Base-by-base conservation (phyloP, 2,329 filamentous ascomycete genomes). In the Hymenoscyphus infarciens region DNA sequence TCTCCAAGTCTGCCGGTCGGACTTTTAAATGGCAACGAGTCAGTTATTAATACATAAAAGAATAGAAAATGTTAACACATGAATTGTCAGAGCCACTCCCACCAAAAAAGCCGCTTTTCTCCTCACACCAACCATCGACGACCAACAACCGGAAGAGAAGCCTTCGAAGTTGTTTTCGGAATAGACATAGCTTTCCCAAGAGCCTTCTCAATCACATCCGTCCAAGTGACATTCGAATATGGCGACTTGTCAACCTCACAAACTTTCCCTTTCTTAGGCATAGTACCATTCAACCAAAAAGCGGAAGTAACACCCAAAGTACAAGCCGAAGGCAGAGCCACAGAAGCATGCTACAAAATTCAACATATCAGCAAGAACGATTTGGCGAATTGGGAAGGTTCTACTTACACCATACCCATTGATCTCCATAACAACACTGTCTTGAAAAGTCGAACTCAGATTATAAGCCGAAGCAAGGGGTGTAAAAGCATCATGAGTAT, bases 381-480 rank as follows among this genome's bases (percentile, higher is more conserved):
- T 15, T 3, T 22, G 6, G 42, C n/a, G 19, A 19, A 7, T n/a
- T 45, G 16, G 7, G 19, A 15, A 10, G n/a, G 42, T 22, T 22
- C 7, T 42, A 62, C 59, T 31, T 45, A 62, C 63, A 35, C 63
- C 63, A 33, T 53, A 64, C n/a, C 63, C 63, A 27, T 61, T 25
- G 5, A 54, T 22, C 49, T 63, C 35, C 25, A 60, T 29, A n/a
- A 66, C 59, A 31, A 61, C 64, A 54, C 64, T 66, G 1, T 52
- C 64, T 16, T 59, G 35, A 45, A 66, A 60, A 1, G 61, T 62
- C 33, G 61, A 49, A 31, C 64, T 66, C 29, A 62, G 53, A 35
- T 66, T 66, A n/a, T 56, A 38, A 8, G 64, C 64, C 5, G 61
- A 59, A 27, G 33, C 39, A 29, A 63, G 39, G 16, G 61, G 56